Evolutionary conservation across 257 asterid species (phyloP), one percentile per base, ranked within the genome.

Genomic region (Cynanchum wilfordii): DNA sequence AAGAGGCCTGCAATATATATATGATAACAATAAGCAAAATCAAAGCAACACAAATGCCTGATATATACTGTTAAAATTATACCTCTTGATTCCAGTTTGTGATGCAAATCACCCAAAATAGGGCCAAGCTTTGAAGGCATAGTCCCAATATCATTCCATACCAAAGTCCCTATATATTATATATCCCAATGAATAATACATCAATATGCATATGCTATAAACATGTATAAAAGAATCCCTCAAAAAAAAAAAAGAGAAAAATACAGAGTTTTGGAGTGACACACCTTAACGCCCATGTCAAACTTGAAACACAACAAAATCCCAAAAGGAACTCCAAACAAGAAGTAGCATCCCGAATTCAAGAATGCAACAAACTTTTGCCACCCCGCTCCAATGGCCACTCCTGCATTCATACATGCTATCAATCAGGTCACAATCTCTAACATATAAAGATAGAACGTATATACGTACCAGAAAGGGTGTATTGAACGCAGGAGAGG

Each of bases 341-440:
- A 0, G 66, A 85, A 88, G 78, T 90, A 88, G 80, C 93, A 87
- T n/a, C 78, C 89, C 3, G 84, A 54, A 52, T 90, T 90, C 50
- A 90, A 84, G 30, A 82, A 84, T 0, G 95, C 95, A 19, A 88
- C 93, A 59, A 84, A 58, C 16, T 87, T 86, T 83, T 90, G 97
- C 97, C 97, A 90, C 59, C 97, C 97, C 1, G 90, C 95, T 73
- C 97, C 97, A 62, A 86, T 81, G 0, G 97, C 95, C 76, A 87
- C 97, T 5, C 95, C 96, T 89, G 75, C 76, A 76, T 25, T 5
- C 25, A 5, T 19, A 4, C 22, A 54, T 19, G 25, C 52, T n/a
- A 47, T 15, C 45, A 40, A 42, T 42, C 47, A 42, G 9, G 47
- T 42, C n/a, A n/a, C n/a, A n/a, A n/a, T n/a, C n/a, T 42, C 10